Percentiles rank a stretch among this genome's conserved stretches.
Evolutionary conservation across 352 stramenopile genomes (phyloP).

Genomic region (Phytopythium delawarense): DNA sequence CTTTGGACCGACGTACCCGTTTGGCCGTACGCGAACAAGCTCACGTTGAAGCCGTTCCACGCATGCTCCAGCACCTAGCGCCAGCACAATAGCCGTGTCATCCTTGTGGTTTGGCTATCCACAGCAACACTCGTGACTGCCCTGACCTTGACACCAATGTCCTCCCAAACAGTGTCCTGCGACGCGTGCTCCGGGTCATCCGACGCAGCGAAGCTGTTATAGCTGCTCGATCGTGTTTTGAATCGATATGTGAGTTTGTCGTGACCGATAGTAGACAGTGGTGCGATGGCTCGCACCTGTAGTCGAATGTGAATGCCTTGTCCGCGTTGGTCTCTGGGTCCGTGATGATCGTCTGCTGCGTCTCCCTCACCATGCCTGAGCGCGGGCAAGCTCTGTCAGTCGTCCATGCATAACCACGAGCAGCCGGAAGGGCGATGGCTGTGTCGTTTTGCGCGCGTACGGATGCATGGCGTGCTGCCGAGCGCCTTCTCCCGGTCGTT

Average conservation of each 20-base stretch:
- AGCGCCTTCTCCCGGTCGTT: slow-evolving; percentile 79
- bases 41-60: slow-evolving; percentile 90
- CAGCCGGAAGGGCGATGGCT: background rate
- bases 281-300: slow-evolving; percentile 33
- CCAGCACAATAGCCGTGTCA: background rate
- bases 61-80: slow-evolving; percentile 78
- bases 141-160: slow-evolving; percentile 73
- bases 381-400: too few species aligned
- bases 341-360: slow-evolving; percentile 80
- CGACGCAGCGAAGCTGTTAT: slow-evolving; percentile 70
- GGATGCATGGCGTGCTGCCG: slow-evolving; percentile 66
- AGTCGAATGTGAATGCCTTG: slow-evolving; percentile 87
- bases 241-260: background rate
- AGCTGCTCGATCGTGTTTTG: slow-evolving; percentile 28
- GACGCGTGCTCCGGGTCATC: slow-evolving; percentile 61
- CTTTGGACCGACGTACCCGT: slow-evolving; percentile 28
- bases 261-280: background rate
- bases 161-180: slow-evolving; percentile 82
- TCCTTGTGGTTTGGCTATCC: too few species aligned
- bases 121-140: background rate
- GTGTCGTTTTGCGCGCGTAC: slow-evolving; percentile 20
- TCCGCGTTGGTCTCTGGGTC: slow-evolving; percentile 71
- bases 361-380: slow-evolving; percentile 74
- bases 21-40: slow-evolving; percentile 84
- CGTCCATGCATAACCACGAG: background rate